These are phyloP conservation scores for Yarrowia alimentaria DNA, from an alignment of 805 yeast genomes.

Conservation along the genomic window DNA sequence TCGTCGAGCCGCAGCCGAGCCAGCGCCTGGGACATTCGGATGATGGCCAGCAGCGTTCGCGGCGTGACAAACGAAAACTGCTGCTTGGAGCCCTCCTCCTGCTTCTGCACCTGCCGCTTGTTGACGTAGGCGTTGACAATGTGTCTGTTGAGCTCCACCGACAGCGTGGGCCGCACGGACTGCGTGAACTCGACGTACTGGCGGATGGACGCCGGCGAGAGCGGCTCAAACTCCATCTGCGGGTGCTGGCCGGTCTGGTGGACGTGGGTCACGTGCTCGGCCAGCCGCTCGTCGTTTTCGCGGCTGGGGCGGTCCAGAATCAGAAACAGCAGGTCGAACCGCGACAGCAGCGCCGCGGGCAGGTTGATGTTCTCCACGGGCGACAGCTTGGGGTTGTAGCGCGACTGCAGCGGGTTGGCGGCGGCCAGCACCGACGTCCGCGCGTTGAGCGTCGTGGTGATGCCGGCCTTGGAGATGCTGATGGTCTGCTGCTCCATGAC, in stretches of 20 bases:
- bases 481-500: constrained; percentile 99
- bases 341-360: constrained; percentile 93
- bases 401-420: constrained; percentile 95
- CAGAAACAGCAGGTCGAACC: constrained; percentile 87
- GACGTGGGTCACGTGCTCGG: constrained; percentile 91
- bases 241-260: constrained; percentile 94
- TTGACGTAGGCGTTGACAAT: constrained; percentile 83
- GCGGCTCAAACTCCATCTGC: constrained; percentile 61
- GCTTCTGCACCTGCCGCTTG: constrained; percentile 86
- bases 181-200: constrained; percentile 87
- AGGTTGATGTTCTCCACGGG: constrained; percentile 94
- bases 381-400: constrained; percentile 84
- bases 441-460: constrained; percentile 93
- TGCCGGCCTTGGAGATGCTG: constrained; percentile 96
- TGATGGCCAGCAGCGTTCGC: constrained; percentile 84
- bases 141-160: constrained; percentile 79
- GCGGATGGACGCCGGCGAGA: constrained; percentile 76
- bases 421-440: constrained; percentile 95
- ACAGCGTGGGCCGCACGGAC: constrained; percentile 77
- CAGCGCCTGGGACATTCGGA: constrained; percentile 90
- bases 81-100: constrained; percentile 64
- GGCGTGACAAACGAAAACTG: constrained; percentile 94
- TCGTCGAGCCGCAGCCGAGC: constrained; percentile 84
- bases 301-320: constrained; percentile 79
- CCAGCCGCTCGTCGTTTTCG: constrained; percentile 80